Evolutionary conservation across 2,329 filamentous ascomycete genomes (phyloP).

Genomic region (Westerdykella ornata): DNA sequence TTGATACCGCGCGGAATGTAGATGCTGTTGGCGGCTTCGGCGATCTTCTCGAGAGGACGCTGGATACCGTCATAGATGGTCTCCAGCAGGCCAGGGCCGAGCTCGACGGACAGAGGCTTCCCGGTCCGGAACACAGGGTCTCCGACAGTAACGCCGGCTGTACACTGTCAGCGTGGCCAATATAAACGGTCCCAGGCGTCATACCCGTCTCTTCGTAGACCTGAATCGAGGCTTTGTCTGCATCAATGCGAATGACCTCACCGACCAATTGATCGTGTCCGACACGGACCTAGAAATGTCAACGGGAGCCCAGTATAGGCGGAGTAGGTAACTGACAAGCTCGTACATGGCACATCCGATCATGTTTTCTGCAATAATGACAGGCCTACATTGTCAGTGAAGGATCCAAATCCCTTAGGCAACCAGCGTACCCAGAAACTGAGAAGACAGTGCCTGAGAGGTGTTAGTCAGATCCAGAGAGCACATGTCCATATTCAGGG

Average conservation of each 20-base stretch:
- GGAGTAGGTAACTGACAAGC: conserved; percentile 56
- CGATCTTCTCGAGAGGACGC: conserved; percentile 81
- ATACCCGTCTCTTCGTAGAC: conserved; percentile 98
- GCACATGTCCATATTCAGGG: background rate
- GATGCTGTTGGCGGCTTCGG: conserved; percentile 72
- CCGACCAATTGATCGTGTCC: conserved; percentile 87
- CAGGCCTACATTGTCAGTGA: conserved; percentile 51
- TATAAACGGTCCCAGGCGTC: conserved; percentile 14
- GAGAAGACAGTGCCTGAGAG: conserved; percentile 58
- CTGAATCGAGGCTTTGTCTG: conserved; percentile 93
- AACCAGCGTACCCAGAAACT: conserved; percentile 54
- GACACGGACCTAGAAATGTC: conserved; percentile 64
- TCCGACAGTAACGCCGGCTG: conserved; percentile 90
- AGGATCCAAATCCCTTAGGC: conserved; percentile 1
- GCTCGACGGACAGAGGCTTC: conserved; percentile 94
- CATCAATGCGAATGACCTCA: conserved; percentile 96
- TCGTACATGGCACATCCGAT: conserved; percentile 99
- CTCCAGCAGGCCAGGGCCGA: conserved; percentile 94
- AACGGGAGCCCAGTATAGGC: conserved; percentile 6
- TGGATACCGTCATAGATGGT: conserved; percentile 99
- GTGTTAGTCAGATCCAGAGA: conserved; percentile 10
- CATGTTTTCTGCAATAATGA: conserved; percentile 97
- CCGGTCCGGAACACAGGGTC: conserved; percentile 86
- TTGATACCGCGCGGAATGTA: conserved; percentile 95
- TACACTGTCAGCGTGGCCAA: conserved; percentile 13